Base-by-base conservation (phyloP, 1,284 basidiomycete species). In the Phellopilus nigrolimitatus region DNA sequence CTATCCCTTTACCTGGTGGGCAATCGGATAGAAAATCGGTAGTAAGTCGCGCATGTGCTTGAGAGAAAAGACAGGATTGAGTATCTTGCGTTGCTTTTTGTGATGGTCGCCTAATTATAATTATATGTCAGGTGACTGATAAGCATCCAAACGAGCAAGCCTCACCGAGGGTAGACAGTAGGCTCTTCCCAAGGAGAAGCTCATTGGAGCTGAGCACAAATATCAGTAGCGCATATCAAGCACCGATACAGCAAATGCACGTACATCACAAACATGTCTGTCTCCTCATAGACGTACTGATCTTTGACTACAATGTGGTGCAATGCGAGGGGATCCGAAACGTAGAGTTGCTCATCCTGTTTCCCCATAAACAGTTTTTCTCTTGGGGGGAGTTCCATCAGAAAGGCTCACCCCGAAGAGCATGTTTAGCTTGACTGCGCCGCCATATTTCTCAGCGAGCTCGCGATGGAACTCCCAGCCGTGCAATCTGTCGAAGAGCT, bases 271-370 rank as follows among this genome's bases (percentile, higher is more conserved):
- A 58, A 59, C 13, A 39, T 47, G 15, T 41, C 46, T 4, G 58
- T 57, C 25, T 66, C 63, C 22, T 64, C 61, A 48, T 63, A 68
- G 27, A 60, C 48, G 17, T 64, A 55, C 41, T 63, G 61, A 9
- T 69, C 67, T 49, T 66, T 68, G 22, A 66, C 55, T 25, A 69
- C 38, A 7, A 70, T 60, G 25, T 56, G 55, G 31, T 65, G 60
- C 44, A 67, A 48, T 0, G 66, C 66, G 5, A 55, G 51, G 6
- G 60, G 60, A 33, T 61, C 60, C 21, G 50, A 44, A 4, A 59
- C 55, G 37, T 51, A 58, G 2, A 59, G 51, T 15, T 57, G 33
- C 15, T 58, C 52, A 15, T 51, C 43, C 58, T 58, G 34, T 48
- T 21, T 25, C 6, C 27, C 24, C 13, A 9, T 37, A 24, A 13